A percentile compares a stretch with the other conserved stretches of the same genome.
Conservation (phyloP, 1,284 basidiomycete genomes). For the Heterobasidion irregulare region DNA sequence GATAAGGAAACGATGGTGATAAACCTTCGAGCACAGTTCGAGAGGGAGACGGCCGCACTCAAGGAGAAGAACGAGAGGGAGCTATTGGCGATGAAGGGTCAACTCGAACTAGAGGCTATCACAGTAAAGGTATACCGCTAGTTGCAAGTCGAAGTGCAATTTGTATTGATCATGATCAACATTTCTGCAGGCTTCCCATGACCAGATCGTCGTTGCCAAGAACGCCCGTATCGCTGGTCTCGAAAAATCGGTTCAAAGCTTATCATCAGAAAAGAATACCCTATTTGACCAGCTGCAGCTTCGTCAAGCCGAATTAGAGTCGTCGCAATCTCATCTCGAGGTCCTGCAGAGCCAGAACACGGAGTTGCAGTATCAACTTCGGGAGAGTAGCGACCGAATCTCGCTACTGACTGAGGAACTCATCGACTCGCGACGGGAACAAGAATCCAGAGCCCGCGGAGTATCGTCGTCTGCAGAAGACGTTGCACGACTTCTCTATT, state of each 20-base stretch:
- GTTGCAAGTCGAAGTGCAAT: not conserved
- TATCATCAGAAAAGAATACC: conserved; percentile 65
- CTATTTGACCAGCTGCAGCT: conserved; percentile 82
- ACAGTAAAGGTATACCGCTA: conserved; percentile 55
- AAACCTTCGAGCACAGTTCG: conserved; percentile 65
- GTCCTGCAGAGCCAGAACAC: conserved; percentile 67
- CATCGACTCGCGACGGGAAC: conserved; percentile 53
- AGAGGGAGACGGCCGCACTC: conserved; percentile 58
- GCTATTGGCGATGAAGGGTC: conserved; percentile 49
- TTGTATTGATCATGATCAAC: not conserved
- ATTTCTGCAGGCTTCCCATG: conserved; percentile 52
- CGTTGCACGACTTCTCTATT: conserved; percentile 68
- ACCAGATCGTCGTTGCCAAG: conserved; percentile 59
- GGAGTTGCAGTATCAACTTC: conserved; percentile 81
- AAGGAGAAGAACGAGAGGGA: conserved; percentile 76
- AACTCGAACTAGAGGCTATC: conserved; percentile 72
- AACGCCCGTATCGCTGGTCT: conserved; percentile 59
- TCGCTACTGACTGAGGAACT: conserved; percentile 67
- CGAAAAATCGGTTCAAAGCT: conserved; percentile 58
- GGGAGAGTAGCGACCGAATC: conserved; percentile 68
- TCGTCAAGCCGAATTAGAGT: conserved; percentile 83
- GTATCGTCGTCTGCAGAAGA: conserved; percentile 54
- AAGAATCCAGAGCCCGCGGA: conserved; percentile 33
- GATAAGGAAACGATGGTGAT: conserved; percentile 68
- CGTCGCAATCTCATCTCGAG: conserved; percentile 66